Evolutionary conservation across 768 basidiomycete species (phyloP).

Genomic region (Amanita polypyramis): DNA sequence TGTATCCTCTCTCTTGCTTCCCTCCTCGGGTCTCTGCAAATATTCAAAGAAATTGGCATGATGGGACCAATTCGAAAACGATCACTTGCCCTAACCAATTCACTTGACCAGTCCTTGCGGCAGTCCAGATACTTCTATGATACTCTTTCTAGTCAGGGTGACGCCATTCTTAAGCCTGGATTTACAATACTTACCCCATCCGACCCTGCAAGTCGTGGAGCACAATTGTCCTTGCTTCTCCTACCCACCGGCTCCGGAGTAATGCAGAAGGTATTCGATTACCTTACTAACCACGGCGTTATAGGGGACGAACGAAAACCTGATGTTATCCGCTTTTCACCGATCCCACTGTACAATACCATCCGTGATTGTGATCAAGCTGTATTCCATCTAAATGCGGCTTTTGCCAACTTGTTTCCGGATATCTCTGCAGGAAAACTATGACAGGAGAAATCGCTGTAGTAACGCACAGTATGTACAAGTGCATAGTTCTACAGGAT

Average conservation of each 20-base stretch:
- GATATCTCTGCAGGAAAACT: neutral
- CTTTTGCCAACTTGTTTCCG: slow-evolving; percentile 23
- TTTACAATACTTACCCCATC: slow-evolving; percentile 93
- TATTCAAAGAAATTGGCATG: slow-evolving; percentile 75
- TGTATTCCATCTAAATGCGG: slow-evolving; percentile 53
- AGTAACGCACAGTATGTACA: neutral
- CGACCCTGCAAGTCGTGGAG: slow-evolving; percentile 58
- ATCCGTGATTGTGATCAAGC: slow-evolving; percentile 67
- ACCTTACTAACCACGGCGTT: slow-evolving; percentile 60
- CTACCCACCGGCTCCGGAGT: slow-evolving; percentile 45
- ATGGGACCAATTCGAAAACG: slow-evolving; percentile 58
- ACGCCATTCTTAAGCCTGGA: slow-evolving; percentile 21
- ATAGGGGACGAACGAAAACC: slow-evolving; percentile 89
- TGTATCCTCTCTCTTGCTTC: slow-evolving; percentile 71
- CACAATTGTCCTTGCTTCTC: slow-evolving; percentile 83
- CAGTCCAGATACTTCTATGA: slow-evolving; percentile 50
- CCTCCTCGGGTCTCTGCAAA: slow-evolving; percentile 72
- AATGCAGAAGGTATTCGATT: slow-evolving; percentile 63
- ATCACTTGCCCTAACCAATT: slow-evolving; percentile 57
- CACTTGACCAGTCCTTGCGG: slow-evolving; percentile 55
- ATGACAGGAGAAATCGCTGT: neutral
- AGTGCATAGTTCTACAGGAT: neutral
- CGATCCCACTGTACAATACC: slow-evolving; percentile 81
- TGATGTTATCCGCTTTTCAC: slow-evolving; percentile 85
- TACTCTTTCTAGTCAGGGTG: slow-evolving; percentile 16